Base-by-base conservation (phyloP, 1,284 basidiomycete species). In the Malassezia brasiliensis region DNA sequence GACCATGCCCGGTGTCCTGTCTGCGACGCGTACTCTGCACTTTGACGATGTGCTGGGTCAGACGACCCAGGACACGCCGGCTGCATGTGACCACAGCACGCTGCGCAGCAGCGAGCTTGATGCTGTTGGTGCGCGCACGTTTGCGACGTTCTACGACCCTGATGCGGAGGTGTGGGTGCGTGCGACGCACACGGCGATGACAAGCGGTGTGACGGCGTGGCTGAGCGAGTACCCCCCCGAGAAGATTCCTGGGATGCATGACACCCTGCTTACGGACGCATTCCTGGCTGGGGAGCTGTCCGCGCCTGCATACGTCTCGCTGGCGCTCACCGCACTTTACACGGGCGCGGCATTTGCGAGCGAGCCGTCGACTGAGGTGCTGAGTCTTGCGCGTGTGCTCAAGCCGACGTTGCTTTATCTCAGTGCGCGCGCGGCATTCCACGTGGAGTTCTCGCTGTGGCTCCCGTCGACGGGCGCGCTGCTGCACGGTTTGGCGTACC, bases 291-390 rank as follows among this genome's bases (percentile, higher is more conserved):
- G 56, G 36, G 49, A 53, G 0, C 52, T 60, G 2, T 54, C 65
- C 4, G 59, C 64, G 7, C 35, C 59, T 3, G 59, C 62, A 19
- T 60, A 59, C 58, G 56, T 62, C 31, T 52, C 62, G 10, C 58
- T 74, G 20, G 61, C 61, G 7, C 56, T 74, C 28, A 54, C 60
- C 4, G 63, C 67, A 1, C 62, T 73, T 30, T 72, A 68, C 56
- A 69, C 70, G 0, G 69, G 69, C 14, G 58, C 72, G 5, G 52
- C 60, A n/a, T 52, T 74, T 48, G 54, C 64, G 15, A 55, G 59
- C 22, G 61, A 52, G 28, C 42, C 34, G 25, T 20, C 39, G 32
- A 44, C 19, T 10, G 51, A 44, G 12, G 11, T 51, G 10, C 7
- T 38, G 32, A 19, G 17, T 2, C 20, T 12, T 3, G 12, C 40